Evolutionary conservation across 495 filamentous ascomycete species (phyloP).

Genomic region (Xylaria castorea): DNA sequence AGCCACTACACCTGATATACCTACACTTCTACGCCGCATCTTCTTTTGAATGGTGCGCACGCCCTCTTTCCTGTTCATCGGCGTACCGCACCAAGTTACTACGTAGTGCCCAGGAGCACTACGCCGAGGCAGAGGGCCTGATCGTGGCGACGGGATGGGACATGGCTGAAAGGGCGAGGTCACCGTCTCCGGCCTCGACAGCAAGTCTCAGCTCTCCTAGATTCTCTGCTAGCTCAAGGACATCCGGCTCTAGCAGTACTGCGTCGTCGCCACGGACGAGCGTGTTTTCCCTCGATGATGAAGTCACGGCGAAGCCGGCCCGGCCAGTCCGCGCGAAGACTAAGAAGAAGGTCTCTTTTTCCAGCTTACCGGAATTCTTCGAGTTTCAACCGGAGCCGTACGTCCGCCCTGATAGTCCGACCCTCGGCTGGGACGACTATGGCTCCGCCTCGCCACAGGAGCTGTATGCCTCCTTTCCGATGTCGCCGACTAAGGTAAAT

Average conservation of each 20-base stretch:
- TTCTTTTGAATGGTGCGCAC: slow-evolving; percentile 59
- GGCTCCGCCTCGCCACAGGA: slow-evolving; percentile 27
- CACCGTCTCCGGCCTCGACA: slow-evolving; percentile 43
- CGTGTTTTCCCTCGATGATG: slow-evolving; percentile 49
- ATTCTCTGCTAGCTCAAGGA: slow-evolving; percentile 51
- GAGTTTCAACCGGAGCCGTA: slow-evolving; percentile 48
- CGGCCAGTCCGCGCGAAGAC: slow-evolving; percentile 29
- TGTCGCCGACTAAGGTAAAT: slow-evolving; percentile 24
- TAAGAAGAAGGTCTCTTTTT: slow-evolving; percentile 63
- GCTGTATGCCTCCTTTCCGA: slow-evolving; percentile 24
- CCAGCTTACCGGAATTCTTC: slow-evolving; percentile 45
- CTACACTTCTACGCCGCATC: slow-evolving; percentile 62
- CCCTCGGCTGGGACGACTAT: slow-evolving; percentile 51
- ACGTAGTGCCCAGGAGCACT: slow-evolving; percentile 55
- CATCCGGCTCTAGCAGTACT: slow-evolving; percentile 48
- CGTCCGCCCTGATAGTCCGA: slow-evolving; percentile 55
- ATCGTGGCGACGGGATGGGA: slow-evolving; percentile 49
- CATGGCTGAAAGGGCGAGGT: slow-evolving; percentile 40
- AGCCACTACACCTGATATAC: slow-evolving; percentile 59
- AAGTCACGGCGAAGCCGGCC: slow-evolving; percentile 29
- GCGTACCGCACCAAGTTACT: slow-evolving; percentile 53
- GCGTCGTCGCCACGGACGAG: slow-evolving; percentile 53
- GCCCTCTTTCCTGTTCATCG: slow-evolving; percentile 50
- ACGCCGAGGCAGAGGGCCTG: slow-evolving; percentile 51
- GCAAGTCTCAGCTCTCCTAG: slow-evolving; percentile 55